Evolutionary conservation across 2,329 filamentous ascomycete species (phyloP).

Genomic region (Berkeleyomyces rouxiae): DNA sequence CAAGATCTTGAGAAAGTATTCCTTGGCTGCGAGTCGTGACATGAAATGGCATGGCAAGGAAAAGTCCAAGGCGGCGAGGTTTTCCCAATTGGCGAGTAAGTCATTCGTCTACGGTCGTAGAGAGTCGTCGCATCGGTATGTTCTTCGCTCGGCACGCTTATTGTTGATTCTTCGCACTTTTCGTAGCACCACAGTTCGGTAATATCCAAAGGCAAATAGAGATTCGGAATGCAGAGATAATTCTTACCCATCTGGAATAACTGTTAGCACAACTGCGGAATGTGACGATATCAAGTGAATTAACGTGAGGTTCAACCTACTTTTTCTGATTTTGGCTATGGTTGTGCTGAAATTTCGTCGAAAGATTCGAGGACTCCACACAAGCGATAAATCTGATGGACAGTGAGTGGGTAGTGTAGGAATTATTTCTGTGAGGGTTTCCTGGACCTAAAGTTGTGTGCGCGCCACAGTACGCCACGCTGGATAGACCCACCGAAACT

Average conservation of each 20-base stretch:
- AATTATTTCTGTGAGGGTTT: conserved; percentile 14
- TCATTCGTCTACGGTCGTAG: not conserved
- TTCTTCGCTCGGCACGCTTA: not conserved
- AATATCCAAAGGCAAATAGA: not conserved
- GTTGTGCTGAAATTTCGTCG: conserved; percentile 13
- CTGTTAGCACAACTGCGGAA: conserved; percentile 22
- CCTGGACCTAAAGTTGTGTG: conserved; percentile 13
- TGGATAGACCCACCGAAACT: not conserved
- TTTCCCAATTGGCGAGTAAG: not conserved
- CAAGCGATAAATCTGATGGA: conserved; percentile 11
- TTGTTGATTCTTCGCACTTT: not conserved
- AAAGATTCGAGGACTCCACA: conserved; percentile 13
- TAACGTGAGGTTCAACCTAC: conserved; percentile 10
- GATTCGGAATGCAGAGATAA: conserved; percentile 1
- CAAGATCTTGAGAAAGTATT: not conserved
- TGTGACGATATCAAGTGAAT: conserved; percentile 8
- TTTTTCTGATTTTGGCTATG: conserved; percentile 13
- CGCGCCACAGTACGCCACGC: conserved; percentile 10
- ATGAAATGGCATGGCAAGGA: not conserved
- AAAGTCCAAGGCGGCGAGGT: not conserved
- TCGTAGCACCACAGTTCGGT: conserved; percentile 5
- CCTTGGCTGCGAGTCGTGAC: not conserved
- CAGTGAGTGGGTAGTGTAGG: conserved; percentile 1
- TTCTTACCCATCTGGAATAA: conserved; percentile 44
- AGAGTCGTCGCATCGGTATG: not conserved